These are phyloP conservation scores for Sugiyamaella valdiviana DNA, from an alignment of 805 yeast species.

Conservation along the genomic window DNA sequence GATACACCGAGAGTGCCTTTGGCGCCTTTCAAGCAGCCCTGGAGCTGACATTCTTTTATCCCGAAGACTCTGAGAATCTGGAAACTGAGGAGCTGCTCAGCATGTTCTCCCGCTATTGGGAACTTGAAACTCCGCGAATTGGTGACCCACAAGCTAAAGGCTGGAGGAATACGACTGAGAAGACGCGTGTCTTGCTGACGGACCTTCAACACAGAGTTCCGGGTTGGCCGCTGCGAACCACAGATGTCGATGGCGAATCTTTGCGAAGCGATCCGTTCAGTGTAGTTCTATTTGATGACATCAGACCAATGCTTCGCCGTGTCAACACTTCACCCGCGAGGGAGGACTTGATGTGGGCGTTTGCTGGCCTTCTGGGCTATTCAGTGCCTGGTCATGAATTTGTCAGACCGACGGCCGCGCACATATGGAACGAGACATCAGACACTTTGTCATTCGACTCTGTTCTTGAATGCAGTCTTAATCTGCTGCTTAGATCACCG, in stretches of 20 bases:
- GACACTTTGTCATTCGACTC: neutral
- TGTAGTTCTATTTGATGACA: slow-evolving; percentile 19
- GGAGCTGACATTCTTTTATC: slow-evolving; percentile 15
- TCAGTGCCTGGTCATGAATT: neutral
- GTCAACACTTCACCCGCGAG: slow-evolving; percentile 3
- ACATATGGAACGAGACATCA: neutral
- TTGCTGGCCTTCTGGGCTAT: slow-evolving; percentile 16
- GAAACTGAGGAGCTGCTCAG: neutral
- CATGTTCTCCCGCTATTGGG: slow-evolving; percentile 20
- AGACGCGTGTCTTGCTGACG: neutral
- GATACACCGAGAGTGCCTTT: slow-evolving; percentile 22
- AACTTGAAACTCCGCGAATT: slow-evolving; percentile 18
- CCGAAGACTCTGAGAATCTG: neutral
- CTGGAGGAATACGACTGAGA: slow-evolving; percentile 8
- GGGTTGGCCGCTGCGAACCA: neutral
- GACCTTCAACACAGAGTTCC: neutral
- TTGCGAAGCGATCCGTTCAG: slow-evolving; percentile 7
- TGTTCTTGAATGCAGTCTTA: neutral
- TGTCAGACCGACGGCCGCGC: neutral
- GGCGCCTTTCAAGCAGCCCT: slow-evolving; percentile 20
- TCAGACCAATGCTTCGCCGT: slow-evolving; percentile 12
- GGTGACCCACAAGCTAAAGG: slow-evolving; percentile 20
- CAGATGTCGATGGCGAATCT: slow-evolving; percentile 9
- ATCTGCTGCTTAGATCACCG: neutral
- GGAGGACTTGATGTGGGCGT: slow-evolving; percentile 12